A percentile compares a stretch with the other conserved stretches of the same genome.
Conservation (phyloP, 257 asterid species). For the Solanum chiquidenum region DNA sequence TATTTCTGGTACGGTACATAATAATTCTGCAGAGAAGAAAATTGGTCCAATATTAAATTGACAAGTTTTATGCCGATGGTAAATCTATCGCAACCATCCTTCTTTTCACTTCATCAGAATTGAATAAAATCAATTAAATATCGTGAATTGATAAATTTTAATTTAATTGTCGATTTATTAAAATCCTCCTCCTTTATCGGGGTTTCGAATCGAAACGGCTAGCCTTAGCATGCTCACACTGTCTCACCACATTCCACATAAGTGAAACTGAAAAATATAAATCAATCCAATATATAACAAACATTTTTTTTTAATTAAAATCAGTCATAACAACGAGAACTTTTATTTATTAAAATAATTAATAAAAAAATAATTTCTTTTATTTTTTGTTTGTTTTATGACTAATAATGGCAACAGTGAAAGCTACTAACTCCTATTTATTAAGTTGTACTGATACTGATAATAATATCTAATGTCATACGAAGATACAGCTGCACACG, state of each 20-base stretch:
- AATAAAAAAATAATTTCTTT: background rate
- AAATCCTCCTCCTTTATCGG: background rate
- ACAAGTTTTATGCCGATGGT: background rate
- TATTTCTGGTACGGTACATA: no score
- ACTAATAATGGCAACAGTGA: slow-evolving; percentile 4
- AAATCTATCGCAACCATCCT: fast-evolving
- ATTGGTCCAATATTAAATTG: background rate
- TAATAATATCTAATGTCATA: background rate
- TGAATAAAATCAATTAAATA: no score
- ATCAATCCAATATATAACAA: background rate
- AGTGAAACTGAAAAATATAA: no score
- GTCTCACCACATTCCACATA: background rate
- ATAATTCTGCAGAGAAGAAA: background rate
- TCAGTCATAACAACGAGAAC: background rate
- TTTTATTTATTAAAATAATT: background rate
- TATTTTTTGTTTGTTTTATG: background rate
- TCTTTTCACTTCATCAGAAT: no score
- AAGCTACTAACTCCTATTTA: slow-evolving; percentile 4
- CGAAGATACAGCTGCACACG: slow-evolving; percentile 26
- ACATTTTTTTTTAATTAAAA: background rate
- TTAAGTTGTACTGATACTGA: background rate
- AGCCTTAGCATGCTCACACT: no score
- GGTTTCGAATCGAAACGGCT: no score
- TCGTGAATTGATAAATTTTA: no score
- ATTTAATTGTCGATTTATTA: no score